These are phyloP conservation scores for Chaetomium olivaceum DNA, from an alignment of 2,329 filamentous ascomycete species.

Conservation along the genomic window DNA sequence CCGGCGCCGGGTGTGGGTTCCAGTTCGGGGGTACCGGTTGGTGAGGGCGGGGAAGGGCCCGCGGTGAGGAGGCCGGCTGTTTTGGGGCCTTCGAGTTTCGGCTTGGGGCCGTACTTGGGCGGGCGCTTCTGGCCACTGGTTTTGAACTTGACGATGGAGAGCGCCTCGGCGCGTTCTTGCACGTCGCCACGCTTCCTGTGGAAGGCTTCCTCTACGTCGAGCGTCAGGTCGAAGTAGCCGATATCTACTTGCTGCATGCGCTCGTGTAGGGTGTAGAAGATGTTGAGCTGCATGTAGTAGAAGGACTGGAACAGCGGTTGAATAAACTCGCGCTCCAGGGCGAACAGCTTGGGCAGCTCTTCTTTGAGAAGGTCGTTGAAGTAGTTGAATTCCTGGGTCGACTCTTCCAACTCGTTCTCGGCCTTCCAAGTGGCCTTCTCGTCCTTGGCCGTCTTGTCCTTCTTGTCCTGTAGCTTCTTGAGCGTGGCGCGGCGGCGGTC, in stretches of 20 bases:
- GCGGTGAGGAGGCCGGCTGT: slow-evolving; percentile 54
- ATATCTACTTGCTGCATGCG: slow-evolving; percentile 98
- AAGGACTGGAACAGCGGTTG: slow-evolving; percentile 96
- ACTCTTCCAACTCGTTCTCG: slow-evolving; percentile 84
- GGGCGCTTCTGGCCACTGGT: slow-evolving; percentile 71
- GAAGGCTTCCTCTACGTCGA: slow-evolving; percentile 91
- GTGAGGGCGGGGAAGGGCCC: slow-evolving; percentile 39
- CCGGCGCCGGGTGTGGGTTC: not conserved
- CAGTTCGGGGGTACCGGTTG: slow-evolving; percentile 2
- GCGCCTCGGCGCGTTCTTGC: slow-evolving; percentile 77
- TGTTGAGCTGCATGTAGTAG: slow-evolving; percentile 99
- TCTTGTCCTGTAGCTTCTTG: slow-evolving; percentile 97
- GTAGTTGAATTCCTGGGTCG: slow-evolving; percentile 95
- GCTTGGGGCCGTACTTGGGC: slow-evolving; percentile 59
- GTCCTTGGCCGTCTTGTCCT: slow-evolving; percentile 93
- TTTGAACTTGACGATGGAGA: slow-evolving; percentile 89
- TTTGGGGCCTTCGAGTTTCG: slow-evolving; percentile 50
- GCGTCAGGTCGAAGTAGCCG: slow-evolving; percentile 90
- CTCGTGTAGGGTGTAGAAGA: slow-evolving; percentile 98
- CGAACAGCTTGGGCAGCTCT: slow-evolving; percentile 88
- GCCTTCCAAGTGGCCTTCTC: slow-evolving; percentile 97
- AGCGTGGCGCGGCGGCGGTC: slow-evolving; percentile 79
- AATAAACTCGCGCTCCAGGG: slow-evolving; percentile 90
- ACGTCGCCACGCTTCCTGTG: slow-evolving; percentile 84
- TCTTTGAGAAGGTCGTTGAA: slow-evolving; percentile 97